Base-by-base conservation (phyloP, 2,329 filamentous ascomycete species). In the Aspergillus fructus region DNA sequence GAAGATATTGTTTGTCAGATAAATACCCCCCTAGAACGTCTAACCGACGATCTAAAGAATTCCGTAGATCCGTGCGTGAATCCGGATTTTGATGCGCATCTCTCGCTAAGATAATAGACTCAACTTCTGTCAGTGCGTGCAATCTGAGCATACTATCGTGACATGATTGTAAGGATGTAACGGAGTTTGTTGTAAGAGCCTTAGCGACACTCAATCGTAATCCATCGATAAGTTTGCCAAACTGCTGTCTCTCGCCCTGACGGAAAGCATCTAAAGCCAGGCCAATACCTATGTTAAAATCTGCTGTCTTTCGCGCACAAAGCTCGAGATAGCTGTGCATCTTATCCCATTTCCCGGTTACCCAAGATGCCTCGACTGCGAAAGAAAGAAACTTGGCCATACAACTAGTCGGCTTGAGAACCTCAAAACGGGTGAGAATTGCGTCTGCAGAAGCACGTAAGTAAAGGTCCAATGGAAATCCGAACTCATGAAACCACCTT, bases 361-460 rank as follows among this genome's bases (percentile, higher is more conserved):
- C 88, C 93, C 94, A 99, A 11, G 92, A 89, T 19, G 94, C 93
- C 77, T 99, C 94, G 3, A 92, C 85, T 15, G 91, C 93, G 69
- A 93, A 93, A 0, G 93, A 89, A 34, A 96, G 81, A 49, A 96
- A 84, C 60, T 81, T 85, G 61, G 85, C 83, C 40, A 85, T 83
- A 12, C 79, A 71, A 21, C 76, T 67, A 39, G 83, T 71, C 42
- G 65, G 69, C 67, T 69, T 85, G 74, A 97, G 89, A 5, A 87
- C 87, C 68, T 96, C 90, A 12, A 96, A 87, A 64, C 96, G 91
- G 59, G 93, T 93, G 24, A 97, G 79, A 17, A 97, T 82, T 3
- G 90, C 88, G 76, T 96, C 90, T 93, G 45, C 21, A 60, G 15
- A 49, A 34, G 49, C 48, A 34, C 49, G 49, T 24, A 27, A 23